phyloP scores from a whole-genome alignment of 148 eudicot genomes.

The Oxyria digyna region DNA sequence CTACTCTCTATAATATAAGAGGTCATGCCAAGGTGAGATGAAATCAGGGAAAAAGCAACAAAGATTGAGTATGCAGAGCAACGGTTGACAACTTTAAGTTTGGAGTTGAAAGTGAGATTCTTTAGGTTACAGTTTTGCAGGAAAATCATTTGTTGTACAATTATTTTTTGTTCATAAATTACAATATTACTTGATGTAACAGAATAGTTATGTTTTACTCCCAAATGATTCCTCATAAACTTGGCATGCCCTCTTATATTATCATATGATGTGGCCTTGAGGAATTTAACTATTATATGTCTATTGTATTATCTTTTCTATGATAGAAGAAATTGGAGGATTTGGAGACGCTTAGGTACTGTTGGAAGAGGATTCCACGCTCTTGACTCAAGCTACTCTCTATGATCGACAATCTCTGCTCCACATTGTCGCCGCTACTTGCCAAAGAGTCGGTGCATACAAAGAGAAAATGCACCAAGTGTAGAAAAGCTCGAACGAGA shows the following conservation, averaged over 20 bases:
- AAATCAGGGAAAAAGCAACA: slow-evolving; percentile 54
- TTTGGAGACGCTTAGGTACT: too few species aligned
- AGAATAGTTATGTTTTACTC: not conserved
- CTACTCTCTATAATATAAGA: too few species aligned
- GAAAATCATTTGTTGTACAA: too few species aligned
- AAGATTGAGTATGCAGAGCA: slow-evolving; percentile 78
- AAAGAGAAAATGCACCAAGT: not conserved
- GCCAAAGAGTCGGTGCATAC: not conserved
- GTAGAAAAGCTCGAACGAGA: too few species aligned
- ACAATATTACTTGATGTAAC: not conserved
- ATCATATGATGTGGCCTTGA: not conserved
- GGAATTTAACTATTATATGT: slow-evolving; percentile 6
- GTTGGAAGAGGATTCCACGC: too few species aligned
- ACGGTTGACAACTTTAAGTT: slow-evolving; percentile 57
- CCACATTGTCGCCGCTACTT: too few species aligned
- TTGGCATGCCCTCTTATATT: not conserved
- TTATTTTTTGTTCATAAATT: not conserved
- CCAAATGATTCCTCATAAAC: not conserved
- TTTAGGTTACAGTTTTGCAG: not conserved
- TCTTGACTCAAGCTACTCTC: too few species aligned
- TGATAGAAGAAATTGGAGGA: too few species aligned
- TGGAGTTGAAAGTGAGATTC: slow-evolving; percentile 61
- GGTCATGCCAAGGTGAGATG: too few species aligned
- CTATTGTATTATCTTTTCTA: too few species aligned
- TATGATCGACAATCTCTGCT: too few species aligned